These are phyloP conservation scores for Yarrowia sp. DNA, from an alignment of 805 yeast species.

Conservation along the genomic window DNA sequence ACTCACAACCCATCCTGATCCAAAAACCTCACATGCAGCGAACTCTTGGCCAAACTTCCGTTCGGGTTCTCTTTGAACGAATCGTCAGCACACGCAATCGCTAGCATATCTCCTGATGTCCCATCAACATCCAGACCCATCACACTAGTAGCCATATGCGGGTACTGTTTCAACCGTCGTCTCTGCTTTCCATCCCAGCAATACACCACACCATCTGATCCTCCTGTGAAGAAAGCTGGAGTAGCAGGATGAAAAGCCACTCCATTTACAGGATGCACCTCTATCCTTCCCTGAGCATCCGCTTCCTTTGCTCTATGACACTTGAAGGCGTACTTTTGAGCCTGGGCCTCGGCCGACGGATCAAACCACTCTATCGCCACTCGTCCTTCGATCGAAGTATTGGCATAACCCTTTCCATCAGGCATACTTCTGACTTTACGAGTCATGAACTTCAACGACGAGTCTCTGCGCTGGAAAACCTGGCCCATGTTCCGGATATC, in stretches of 20 bases:
- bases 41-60: conserved; percentile 1
- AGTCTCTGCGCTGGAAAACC: conserved; percentile 62
- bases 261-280: conserved; percentile 58
- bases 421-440: conserved; percentile 64
- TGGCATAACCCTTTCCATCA: conserved; percentile 62
- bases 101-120: conserved; percentile 49
- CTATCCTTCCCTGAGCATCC: conserved; percentile 56
- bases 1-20: not conserved
- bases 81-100: conserved; percentile 61
- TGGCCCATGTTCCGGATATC: conserved; percentile 57
- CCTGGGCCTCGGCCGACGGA: conserved; percentile 54
- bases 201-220: conserved; percentile 60
- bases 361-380: conserved; percentile 76
- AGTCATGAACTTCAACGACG: conserved; percentile 72
- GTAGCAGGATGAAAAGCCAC: conserved; percentile 54
- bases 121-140: conserved; percentile 52
- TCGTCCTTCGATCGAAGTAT: conserved; percentile 81
- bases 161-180: conserved; percentile 56
- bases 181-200: conserved; percentile 59
- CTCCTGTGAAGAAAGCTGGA: conserved; percentile 58
- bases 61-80: conserved; percentile 52
- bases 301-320: conserved; percentile 63
- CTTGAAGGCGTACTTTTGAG: conserved; percentile 74
- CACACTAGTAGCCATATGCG: conserved; percentile 52
- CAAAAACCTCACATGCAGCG: conserved; percentile 21